Conservation (phyloP, 23 red algal genomes). For the Agarophyton chilense region DNA sequence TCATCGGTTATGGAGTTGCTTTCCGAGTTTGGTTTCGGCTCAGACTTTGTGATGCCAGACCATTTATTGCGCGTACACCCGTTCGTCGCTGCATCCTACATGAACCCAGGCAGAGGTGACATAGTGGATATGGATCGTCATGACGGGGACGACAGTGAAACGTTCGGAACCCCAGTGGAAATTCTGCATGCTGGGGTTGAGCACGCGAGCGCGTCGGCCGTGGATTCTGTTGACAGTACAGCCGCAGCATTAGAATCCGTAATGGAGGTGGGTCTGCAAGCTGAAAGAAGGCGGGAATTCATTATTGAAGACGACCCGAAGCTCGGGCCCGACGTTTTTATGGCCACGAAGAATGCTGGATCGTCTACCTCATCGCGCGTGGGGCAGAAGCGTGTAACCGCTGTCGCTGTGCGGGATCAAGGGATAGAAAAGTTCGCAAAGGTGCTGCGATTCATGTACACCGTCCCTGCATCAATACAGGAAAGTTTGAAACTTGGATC, state of each 20-base stretch:
- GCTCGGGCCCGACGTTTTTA: conserved; percentile 23
- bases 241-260: too few relatives aligned
- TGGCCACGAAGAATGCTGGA: conserved; percentile 22
- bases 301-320: conserved; percentile 37
- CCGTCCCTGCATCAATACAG: conserved; percentile 8
- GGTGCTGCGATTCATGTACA: conserved; percentile 56
- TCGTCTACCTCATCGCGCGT: background rate
- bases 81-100: conserved; percentile 15
- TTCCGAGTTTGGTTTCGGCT: too few relatives aligned
- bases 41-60: too few relatives aligned
- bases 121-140: background rate
- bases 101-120: conserved; percentile 7
- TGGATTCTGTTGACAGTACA: background rate
- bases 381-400: conserved; percentile 1
- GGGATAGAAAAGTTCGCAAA: conserved; percentile 40
- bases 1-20: too few relatives aligned
- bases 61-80: conserved; percentile 29
- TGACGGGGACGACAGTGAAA: too few relatives aligned
- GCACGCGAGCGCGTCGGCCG: background rate
- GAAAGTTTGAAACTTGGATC: background rate
- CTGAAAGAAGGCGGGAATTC: too few relatives aligned
- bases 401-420: conserved; percentile 34
- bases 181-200: background rate
- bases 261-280: too few relatives aligned
- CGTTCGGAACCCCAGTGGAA: too few relatives aligned